A percentile compares a stretch with the other conserved stretches of the same genome.
These are phyloP conservation scores for Penicillium sp. DNA, from an alignment of 2,329 filamentous ascomycete species.

Conservation along the genomic window DNA sequence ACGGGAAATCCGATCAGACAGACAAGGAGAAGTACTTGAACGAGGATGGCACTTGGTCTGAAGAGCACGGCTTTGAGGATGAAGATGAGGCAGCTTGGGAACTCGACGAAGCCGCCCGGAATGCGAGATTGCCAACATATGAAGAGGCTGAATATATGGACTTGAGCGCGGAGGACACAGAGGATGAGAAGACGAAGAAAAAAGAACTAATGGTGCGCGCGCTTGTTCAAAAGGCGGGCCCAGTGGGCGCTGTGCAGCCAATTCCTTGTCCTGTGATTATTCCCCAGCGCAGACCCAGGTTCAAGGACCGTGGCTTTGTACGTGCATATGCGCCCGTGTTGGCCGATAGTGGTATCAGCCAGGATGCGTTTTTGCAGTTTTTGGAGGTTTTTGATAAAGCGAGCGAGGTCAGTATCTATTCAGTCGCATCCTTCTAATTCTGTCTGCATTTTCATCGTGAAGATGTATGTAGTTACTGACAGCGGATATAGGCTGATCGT, in stretches of 20 bases:
- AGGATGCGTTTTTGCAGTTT: slow-evolving; percentile 35
- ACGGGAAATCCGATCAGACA: neutral
- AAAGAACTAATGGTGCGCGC: neutral
- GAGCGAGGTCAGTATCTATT: neutral
- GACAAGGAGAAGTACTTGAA: neutral
- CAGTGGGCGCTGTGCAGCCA: slow-evolving; percentile 10
- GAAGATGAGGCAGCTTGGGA: slow-evolving; percentile 1
- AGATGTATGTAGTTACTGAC: neutral
- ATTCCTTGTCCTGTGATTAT: slow-evolving; percentile 33
- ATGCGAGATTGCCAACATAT: neutral
- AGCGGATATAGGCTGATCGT: neutral
- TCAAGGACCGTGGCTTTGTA: slow-evolving; percentile 34
- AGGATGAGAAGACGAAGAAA: neutral
- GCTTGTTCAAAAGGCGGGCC: neutral
- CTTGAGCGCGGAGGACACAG: neutral
- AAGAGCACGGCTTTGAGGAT: neutral
- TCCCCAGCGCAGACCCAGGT: slow-evolving; percentile 35
- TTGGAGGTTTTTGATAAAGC: slow-evolving; percentile 25
- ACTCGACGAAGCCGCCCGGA: neutral
- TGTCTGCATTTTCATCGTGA: no score
- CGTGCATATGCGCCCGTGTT: slow-evolving; percentile 37
- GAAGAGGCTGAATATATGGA: neutral
- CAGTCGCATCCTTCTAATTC: neutral
- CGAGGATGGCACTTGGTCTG: neutral
- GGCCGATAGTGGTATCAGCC: slow-evolving; percentile 29